phyloP scores from a whole-genome alignment of 2,329 filamentous ascomycete species.

The Fusarium albidum region DNA sequence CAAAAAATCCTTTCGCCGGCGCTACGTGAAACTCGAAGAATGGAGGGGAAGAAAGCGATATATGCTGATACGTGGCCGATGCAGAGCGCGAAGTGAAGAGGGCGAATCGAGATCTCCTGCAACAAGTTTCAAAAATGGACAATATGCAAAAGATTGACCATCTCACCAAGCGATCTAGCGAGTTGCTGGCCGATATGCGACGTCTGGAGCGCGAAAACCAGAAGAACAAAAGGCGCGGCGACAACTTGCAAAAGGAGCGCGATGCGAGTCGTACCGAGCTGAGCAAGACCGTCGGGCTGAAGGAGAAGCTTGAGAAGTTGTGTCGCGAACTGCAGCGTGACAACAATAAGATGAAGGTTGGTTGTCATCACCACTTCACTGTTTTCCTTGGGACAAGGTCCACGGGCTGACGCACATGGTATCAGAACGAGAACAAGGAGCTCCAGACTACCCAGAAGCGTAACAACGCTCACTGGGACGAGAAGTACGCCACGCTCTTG shows the following conservation, averaged over 20 bases:
- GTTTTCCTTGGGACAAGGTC: background rate
- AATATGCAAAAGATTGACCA: constrained; percentile 91
- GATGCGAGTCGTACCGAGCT: constrained; percentile 88
- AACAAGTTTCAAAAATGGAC: constrained; percentile 89
- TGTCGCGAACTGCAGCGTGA: constrained; percentile 94
- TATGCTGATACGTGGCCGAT: constrained; percentile 40
- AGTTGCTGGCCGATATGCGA: constrained; percentile 94
- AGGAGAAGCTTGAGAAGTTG: constrained; percentile 96
- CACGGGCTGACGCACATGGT: constrained; percentile 34
- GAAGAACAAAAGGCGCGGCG: constrained; percentile 95
- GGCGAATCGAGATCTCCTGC: constrained; percentile 88
- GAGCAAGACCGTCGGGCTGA: constrained; percentile 88
- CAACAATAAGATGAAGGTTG: constrained; percentile 97
- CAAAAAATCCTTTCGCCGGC: constrained; percentile 9
- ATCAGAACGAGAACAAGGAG: constrained; percentile 89
- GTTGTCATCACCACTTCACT: constrained; percentile 31
- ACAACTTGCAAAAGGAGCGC: constrained; percentile 95
- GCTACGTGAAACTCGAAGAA: constrained; percentile 4
- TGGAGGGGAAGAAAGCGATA: constrained; percentile 12
- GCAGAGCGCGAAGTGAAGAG: constrained; percentile 93
- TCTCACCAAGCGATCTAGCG: constrained; percentile 88
- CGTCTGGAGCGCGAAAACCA: constrained; percentile 91
- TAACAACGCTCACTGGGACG: constrained; percentile 83
- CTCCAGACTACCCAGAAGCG: constrained; percentile 86
- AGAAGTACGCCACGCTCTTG: constrained; percentile 81